phyloP scores from a whole-genome alignment of 768 basidiomycete species.

The Russula earlei region DNA sequence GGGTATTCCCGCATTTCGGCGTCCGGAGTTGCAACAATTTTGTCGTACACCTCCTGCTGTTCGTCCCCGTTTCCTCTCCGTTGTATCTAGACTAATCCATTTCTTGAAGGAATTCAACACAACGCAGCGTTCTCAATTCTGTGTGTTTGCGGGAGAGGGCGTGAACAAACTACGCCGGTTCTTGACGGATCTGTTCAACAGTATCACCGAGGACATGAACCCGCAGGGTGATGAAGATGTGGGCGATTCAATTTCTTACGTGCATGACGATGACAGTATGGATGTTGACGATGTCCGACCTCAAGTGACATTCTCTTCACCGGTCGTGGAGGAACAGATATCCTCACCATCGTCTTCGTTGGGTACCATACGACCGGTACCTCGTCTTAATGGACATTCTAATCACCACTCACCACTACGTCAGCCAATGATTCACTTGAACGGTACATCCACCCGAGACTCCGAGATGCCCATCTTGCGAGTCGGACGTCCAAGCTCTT shows the following conservation, averaged over 20 bases:
- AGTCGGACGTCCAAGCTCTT: conserved; percentile 29
- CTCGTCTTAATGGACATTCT: conserved; percentile 12
- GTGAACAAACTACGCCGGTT: conserved; percentile 74
- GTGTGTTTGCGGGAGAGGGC: conserved; percentile 92
- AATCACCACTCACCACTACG: neutral
- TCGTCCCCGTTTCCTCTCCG: conserved; percentile 25
- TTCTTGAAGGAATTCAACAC: conserved; percentile 74
- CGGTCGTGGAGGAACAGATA: conserved; percentile 3
- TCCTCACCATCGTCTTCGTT: neutral
- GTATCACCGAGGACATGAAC: conserved; percentile 55
- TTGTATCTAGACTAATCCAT: neutral
- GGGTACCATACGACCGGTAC: neutral
- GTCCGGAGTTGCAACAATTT: conserved; percentile 77
- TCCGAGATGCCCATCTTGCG: conserved; percentile 28
- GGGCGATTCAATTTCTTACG: conserved; percentile 50
- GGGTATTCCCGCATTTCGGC: conserved; percentile 89
- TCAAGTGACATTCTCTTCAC: conserved; percentile 24
- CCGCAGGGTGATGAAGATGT: conserved; percentile 37
- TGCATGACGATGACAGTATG: conserved; percentile 27
- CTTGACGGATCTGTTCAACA: conserved; percentile 66
- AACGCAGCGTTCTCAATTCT: conserved; percentile 83
- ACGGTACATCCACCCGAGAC: conserved; percentile 29
- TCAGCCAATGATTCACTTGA: neutral
- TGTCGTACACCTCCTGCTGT: conserved; percentile 85
- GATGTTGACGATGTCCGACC: conserved; percentile 25